Base-by-base conservation (phyloP, 2,329 filamentous ascomycete species). In the Fusarium verticillioides region DNA sequence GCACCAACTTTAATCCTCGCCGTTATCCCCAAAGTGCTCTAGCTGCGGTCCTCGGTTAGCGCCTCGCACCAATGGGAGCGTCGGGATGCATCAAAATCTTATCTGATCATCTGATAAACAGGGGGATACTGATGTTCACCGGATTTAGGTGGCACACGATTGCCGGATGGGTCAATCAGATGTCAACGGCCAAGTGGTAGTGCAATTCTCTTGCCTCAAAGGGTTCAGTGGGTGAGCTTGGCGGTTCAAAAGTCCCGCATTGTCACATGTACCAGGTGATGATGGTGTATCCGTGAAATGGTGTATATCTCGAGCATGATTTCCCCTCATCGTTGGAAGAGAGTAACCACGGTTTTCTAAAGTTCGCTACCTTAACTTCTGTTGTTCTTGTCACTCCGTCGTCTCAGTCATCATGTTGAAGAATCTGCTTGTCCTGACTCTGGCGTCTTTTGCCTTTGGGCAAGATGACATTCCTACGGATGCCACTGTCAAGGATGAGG, bases 31-130 rank as follows among this genome's bases (percentile, higher is more conserved):
- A 46, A 70, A 69, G 40, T 11, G 46, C 18, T 34, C 39, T 63
- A 32, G 36, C 16, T 28, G 37, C 9, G 26, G 39, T 13, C 34
- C 50, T 60, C 54, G 34, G 36, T 47, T 63, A 60, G 11, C 47
- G 30, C 4, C 3, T 50, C 21, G 47, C 30, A 2, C 69, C 69
- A 69, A 72, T 69, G 18, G 15, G 10, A 46, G 19, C 36, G n/a
- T 69, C 49, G 7, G 34, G 57, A 64, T 72, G 69, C 63, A 75
- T 72, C 49, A 44, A 63, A 73, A 66, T 73, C 68, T 77, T 77
- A 77, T 77, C 75, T 74, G 75, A 77, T 77, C 70, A 77, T 77
- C 75, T 77, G 75, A 77, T 76, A 76, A 76, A 36, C 60, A 30
- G 47, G 58, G 58, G 58, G 32, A 3, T 6, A 5, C 7, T 10